Conservation (phyloP, 148 eudicot species). For the Rhododendron simsii region DNA sequence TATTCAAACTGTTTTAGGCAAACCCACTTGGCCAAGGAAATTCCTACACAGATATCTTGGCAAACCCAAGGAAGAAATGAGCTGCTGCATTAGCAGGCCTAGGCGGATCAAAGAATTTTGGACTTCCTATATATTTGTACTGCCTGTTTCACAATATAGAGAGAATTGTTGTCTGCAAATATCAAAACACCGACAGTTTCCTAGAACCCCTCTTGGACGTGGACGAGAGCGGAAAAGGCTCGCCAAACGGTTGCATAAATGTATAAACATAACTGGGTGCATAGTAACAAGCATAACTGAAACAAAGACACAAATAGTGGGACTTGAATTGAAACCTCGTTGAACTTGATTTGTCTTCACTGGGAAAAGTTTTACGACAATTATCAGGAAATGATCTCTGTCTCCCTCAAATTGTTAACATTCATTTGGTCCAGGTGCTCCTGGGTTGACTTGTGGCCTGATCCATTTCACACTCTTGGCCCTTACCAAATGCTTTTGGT, state of each 20-base stretch:
- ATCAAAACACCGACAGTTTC: background rate
- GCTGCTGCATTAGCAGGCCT: too few relatives aligned
- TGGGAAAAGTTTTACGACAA: background rate
- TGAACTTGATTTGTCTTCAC: background rate
- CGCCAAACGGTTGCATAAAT: background rate
- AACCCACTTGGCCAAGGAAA: background rate
- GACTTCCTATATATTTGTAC: too few relatives aligned
- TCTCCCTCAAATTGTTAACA: background rate
- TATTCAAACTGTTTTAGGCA: background rate
- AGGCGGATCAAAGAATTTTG: too few relatives aligned
- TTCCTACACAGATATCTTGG: too few relatives aligned
- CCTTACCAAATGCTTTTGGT: too few relatives aligned
- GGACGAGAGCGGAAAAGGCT: background rate
- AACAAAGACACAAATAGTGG: background rate
- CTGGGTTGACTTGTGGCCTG: too few relatives aligned
- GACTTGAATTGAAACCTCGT: background rate
- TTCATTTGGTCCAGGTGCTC: too few relatives aligned
- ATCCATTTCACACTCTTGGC: too few relatives aligned
- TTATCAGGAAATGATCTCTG: background rate
- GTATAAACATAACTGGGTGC: background rate
- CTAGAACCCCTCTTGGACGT: background rate
- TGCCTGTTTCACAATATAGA: background rate
- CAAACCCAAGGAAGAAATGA: background rate
- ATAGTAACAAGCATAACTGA: background rate
- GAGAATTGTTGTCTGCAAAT: background rate